Evolutionary conservation across 2,329 filamentous ascomycete species (phyloP).

Genomic region (Sporothrix brunneoviolacea): DNA sequence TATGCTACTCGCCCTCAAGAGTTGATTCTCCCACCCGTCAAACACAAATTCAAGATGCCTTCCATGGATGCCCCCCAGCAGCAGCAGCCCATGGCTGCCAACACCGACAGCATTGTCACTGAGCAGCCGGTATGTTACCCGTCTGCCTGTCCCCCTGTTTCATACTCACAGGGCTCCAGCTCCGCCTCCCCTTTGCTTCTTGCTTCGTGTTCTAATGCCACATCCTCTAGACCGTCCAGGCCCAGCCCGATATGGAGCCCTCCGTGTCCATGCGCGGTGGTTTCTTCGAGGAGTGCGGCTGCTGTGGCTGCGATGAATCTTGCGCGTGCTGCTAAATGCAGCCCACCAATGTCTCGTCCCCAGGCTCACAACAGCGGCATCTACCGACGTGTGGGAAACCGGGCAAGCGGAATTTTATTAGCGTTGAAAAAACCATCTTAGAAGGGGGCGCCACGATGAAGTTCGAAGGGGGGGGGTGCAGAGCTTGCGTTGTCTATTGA

Average conservation of each 20-base stretch:
- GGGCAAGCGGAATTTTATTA: too few species aligned
- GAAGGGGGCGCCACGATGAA: too few species aligned
- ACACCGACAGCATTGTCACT: constrained; percentile 20
- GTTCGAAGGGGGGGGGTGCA: too few species aligned
- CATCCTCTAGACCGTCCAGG: constrained; percentile 20
- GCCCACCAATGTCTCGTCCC: constrained; percentile 3
- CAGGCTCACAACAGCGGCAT: too few species aligned
- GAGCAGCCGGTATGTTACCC: constrained; percentile 25
- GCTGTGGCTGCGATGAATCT: constrained; percentile 26
- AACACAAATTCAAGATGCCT: constrained; percentile 24
- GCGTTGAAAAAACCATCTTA: too few species aligned
- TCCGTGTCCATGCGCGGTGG: constrained; percentile 25
- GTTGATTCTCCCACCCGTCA: constrained; percentile 9
- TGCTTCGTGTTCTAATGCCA: background rate
- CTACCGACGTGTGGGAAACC: too few species aligned
- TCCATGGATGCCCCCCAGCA: constrained; percentile 22
- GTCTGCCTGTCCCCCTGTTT: background rate
- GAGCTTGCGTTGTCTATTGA: too few species aligned
- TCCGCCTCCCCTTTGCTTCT: background rate
- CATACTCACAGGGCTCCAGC: too few species aligned
- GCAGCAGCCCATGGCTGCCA: constrained; percentile 27
- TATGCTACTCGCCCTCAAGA: constrained; percentile 4
- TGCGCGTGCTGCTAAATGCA: constrained; percentile 24
- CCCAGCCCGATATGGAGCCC: constrained; percentile 24
- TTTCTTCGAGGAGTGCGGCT: constrained; percentile 27